Percentiles rank a stretch among this genome's conserved stretches.
Conservation (phyloP, 495 filamentous ascomycete species). For the Hypoxylon cercidicola region DNA sequence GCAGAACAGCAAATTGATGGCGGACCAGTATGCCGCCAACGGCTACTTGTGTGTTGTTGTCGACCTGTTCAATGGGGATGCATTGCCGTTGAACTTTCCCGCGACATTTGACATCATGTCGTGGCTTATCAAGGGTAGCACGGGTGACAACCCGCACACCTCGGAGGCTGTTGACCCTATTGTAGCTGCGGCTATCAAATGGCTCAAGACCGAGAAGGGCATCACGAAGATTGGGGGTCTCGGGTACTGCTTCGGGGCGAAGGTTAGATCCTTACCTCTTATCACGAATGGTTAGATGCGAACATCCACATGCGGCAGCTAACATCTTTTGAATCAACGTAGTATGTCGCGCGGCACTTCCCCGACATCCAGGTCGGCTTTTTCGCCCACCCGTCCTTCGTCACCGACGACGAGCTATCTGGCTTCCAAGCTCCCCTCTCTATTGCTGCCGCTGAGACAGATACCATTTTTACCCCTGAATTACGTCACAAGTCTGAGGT, state of each 20-base stretch:
- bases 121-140: conserved; percentile 64
- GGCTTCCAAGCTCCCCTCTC: conserved; percentile 74
- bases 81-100: conserved; percentile 64
- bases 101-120: conserved; percentile 65
- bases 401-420: conserved; percentile 77
- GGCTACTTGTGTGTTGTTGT: conserved; percentile 80
- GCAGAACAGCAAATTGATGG: conserved; percentile 79
- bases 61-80: conserved; percentile 80
- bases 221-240: conserved; percentile 74
- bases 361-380: conserved; percentile 68
- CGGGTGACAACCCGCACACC: conserved; percentile 66
- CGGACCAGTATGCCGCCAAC: conserved; percentile 82
- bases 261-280: conserved; percentile 46
- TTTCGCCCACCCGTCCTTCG: conserved; percentile 77
- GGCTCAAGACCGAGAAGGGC: conserved; percentile 59
- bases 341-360: conserved; percentile 57
- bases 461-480: conserved; percentile 77
- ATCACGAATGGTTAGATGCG: conserved; percentile 5
- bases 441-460: conserved; percentile 81
- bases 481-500: conserved; percentile 68
- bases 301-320: background rate
- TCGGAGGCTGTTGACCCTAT: conserved; percentile 62
- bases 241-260: conserved; percentile 81
- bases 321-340: background rate
- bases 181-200: conserved; percentile 55